Evolutionary conservation across 2,329 filamentous ascomycete species (phyloP).

Genomic region (Neofusicoccum ribis): DNA sequence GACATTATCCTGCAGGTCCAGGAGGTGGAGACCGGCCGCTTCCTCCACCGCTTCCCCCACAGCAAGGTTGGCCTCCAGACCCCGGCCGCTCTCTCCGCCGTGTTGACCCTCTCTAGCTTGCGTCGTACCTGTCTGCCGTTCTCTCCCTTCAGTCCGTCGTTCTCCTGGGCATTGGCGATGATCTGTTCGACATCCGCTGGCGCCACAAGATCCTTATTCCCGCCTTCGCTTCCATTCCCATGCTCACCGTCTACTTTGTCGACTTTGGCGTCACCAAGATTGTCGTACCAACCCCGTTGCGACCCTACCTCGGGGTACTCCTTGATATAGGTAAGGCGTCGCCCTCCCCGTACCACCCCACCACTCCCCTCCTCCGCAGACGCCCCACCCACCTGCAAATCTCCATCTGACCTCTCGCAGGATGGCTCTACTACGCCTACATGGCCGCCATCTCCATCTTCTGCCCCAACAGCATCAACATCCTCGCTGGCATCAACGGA

Average conservation of each 20-base stretch:
- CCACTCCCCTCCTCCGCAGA: neutral
- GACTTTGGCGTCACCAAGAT: conserved; percentile 97
- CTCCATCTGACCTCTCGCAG: conserved; percentile 25
- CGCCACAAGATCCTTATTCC: conserved; percentile 98
- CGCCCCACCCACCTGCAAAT: neutral
- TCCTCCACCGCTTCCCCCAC: conserved; percentile 90
- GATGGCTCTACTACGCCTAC: conserved; percentile 80
- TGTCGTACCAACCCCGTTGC: conserved; percentile 82
- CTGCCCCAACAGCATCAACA: conserved; percentile 98
- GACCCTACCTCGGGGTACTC: conserved; percentile 79
- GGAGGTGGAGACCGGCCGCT: conserved; percentile 76
- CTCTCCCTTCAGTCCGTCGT: conserved; percentile 89
- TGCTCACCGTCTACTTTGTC: conserved; percentile 96
- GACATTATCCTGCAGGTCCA: conserved; percentile 77
- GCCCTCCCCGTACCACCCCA: neutral
- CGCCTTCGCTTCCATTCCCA: conserved; percentile 86
- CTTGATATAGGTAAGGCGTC: conserved; percentile 65
- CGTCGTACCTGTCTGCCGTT: conserved; percentile 91
- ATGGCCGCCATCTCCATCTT: conserved; percentile 98
- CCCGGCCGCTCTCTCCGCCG: neutral
- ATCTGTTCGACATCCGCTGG: conserved; percentile 98
- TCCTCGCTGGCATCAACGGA: conserved; percentile 98
- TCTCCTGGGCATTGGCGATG: conserved; percentile 89
- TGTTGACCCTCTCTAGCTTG: conserved; percentile 60
- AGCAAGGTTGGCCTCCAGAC: conserved; percentile 63